Conservation (phyloP, 2,329 filamentous ascomycete genomes). For the Talaromyces sp. region DNA sequence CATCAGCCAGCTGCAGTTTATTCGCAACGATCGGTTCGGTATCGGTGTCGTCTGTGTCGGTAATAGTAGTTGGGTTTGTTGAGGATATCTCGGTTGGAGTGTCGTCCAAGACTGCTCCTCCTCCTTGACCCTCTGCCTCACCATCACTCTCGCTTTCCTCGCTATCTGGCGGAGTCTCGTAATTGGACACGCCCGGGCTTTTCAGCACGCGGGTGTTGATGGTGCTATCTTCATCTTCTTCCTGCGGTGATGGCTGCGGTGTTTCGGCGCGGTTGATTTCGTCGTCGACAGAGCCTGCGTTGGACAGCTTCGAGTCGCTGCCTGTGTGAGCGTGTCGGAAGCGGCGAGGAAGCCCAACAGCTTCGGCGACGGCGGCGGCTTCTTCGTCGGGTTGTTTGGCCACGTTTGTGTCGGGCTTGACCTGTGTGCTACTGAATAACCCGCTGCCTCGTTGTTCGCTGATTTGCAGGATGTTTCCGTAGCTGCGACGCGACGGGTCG, state of each 20-base stretch:
- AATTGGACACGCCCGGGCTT: constrained; percentile 6
- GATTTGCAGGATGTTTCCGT: constrained; percentile 69
- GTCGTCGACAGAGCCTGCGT: neutral
- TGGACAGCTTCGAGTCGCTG: constrained; percentile 9
- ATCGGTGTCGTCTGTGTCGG: constrained; percentile 2
- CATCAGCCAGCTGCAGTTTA: constrained; percentile 9
- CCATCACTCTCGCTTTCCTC: constrained; percentile 7
- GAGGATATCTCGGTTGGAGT: neutral
- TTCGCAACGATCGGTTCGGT: neutral
- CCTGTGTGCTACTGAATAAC: constrained; percentile 46
- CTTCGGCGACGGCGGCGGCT: constrained; percentile 45
- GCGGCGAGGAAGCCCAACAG: constrained; percentile 36
- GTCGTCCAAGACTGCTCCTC: neutral
- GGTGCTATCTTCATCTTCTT: constrained; percentile 4
- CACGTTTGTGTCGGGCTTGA: constrained; percentile 38
- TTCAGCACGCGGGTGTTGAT: constrained; percentile 6
- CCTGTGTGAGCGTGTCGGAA: constrained; percentile 9
- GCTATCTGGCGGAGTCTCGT: constrained; percentile 8
- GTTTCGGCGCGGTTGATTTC: constrained; percentile 4
- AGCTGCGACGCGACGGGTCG: constrained; percentile 69
- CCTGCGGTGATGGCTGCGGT: constrained; percentile 1
- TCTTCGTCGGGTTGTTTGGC: constrained; percentile 42
- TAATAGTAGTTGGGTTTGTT: neutral
- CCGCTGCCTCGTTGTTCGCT: constrained; percentile 47
- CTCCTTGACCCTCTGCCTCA: neutral